These are phyloP conservation scores for Acacia concinna DNA, from an alignment of 331 rosid genomes.

Conservation along the genomic window DNA sequence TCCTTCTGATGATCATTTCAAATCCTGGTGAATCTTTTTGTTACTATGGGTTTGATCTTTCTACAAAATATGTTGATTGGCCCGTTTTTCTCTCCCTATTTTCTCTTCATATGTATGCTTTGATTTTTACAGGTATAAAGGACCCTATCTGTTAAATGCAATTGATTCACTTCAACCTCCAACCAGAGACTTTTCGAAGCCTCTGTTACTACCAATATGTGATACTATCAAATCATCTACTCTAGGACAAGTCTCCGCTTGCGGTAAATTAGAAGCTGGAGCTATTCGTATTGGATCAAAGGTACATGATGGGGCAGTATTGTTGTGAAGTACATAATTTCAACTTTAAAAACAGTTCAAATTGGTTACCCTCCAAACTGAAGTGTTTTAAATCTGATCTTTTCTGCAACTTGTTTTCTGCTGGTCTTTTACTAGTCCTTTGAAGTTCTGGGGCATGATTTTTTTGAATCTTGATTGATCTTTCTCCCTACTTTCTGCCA, in stretches of 20 bases:
- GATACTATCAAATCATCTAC: constrained; percentile 68
- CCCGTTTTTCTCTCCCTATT: neutral
- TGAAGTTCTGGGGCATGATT: neutral
- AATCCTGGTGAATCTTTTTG: constrained; percentile 65
- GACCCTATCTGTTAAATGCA: constrained; percentile 52
- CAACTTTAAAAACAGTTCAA: constrained; percentile 22
- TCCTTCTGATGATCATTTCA: constrained; percentile 68
- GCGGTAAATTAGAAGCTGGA: constrained; percentile 97
- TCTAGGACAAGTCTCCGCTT: constrained; percentile 81
- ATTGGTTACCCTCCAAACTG: constrained; percentile 20
- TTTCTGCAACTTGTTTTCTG: constrained; percentile 17
- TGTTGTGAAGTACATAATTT: neutral
- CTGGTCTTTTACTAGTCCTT: neutral
- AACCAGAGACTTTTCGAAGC: constrained; percentile 78
- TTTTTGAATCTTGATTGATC: neutral
- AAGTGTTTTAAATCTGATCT: constrained; percentile 12
- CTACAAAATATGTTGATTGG: too few species aligned
- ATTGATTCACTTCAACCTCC: constrained; percentile 76
- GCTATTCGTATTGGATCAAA: constrained; percentile 91
- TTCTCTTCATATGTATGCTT: constrained; percentile 13
- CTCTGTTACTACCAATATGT: constrained; percentile 89
- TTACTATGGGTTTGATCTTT: constrained; percentile 8
- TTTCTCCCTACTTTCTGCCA: neutral
- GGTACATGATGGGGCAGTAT: constrained; percentile 49
- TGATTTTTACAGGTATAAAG: constrained; percentile 63